phyloP scores from a whole-genome alignment of 2,329 filamentous ascomycete species.

The Aspergillus japonicus region DNA sequence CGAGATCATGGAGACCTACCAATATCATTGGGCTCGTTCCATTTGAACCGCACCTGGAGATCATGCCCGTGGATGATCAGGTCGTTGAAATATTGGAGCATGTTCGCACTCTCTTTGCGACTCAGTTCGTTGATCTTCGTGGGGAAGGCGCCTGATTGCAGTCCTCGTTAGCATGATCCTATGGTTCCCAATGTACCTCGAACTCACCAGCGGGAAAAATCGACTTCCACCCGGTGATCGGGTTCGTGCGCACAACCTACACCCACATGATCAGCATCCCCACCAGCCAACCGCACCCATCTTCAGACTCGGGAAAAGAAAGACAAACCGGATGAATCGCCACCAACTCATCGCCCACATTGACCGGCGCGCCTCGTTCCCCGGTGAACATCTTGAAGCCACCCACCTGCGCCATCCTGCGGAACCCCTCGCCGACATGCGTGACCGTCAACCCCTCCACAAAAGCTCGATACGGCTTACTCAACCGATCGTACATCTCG shows the following conservation, averaged over 20 bases:
- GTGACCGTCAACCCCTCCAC: slow-evolving; percentile 60
- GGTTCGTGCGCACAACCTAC: slow-evolving; percentile 58
- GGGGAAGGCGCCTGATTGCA: slow-evolving; percentile 35
- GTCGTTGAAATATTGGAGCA: slow-evolving; percentile 46
- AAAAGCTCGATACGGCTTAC: slow-evolving; percentile 55
- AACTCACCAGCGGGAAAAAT: slow-evolving; percentile 46
- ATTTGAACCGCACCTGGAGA: slow-evolving; percentile 51
- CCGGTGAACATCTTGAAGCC: slow-evolving; percentile 41
- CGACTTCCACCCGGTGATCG: slow-evolving; percentile 63
- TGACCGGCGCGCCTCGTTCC: slow-evolving; percentile 55
- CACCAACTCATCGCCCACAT: slow-evolving; percentile 52
- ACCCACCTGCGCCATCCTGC: slow-evolving; percentile 42
- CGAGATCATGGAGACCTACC: slow-evolving; percentile 24
- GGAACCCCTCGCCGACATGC: slow-evolving; percentile 52
- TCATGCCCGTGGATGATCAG: slow-evolving; percentile 52
- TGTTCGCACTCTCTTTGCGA: slow-evolving; percentile 42
- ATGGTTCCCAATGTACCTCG: neutral
- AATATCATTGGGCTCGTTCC: slow-evolving; percentile 51
- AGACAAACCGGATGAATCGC: slow-evolving; percentile 49
- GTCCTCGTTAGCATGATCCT: neutral
- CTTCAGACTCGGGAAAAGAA: neutral
- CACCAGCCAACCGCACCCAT: neutral
- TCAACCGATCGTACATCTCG: slow-evolving; percentile 64
- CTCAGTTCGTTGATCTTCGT: slow-evolving; percentile 48
- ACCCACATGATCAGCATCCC: neutral